Evolutionary conservation across 139 green algal genomes (phyloP).

Genomic region (Tetradesmus obliquus): DNA sequence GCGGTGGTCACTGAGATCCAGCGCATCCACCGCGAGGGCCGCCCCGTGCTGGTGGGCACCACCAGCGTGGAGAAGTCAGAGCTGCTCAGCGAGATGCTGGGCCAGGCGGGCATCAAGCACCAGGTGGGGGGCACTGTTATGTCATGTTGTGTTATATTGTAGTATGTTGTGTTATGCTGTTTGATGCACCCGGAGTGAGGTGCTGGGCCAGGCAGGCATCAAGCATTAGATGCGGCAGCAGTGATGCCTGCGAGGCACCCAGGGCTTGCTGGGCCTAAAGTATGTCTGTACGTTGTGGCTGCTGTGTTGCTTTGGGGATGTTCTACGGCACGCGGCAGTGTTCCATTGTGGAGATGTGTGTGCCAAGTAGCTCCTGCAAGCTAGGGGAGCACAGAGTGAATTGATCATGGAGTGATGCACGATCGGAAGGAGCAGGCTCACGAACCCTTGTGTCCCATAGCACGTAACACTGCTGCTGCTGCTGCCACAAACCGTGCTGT

Average conservation of each 20-base stretch:
- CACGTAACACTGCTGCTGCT: not conserved
- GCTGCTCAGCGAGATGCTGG: conserved; percentile 80
- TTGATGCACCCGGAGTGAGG: not conserved
- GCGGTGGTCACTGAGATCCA: conserved; percentile 86
- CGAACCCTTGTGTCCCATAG: not conserved
- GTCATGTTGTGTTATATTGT: not conserved
- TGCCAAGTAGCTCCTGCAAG: too few species aligned
- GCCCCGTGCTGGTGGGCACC: conserved; percentile 95
- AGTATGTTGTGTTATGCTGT: not conserved
- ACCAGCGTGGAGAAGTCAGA: conserved; percentile 95
- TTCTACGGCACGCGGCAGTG: too few species aligned
- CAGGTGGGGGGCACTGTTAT: conserved; percentile 53
- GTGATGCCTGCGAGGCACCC: too few species aligned
- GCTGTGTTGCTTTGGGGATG: too few species aligned
- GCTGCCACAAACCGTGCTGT: not conserved
- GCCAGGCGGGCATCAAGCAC: conserved; percentile 82
- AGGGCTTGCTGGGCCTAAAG: too few species aligned
- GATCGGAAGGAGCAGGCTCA: not conserved
- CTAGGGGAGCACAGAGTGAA: too few species aligned
- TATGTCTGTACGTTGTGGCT: too few species aligned
- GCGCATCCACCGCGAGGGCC: conserved; percentile 91
- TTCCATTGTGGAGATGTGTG: too few species aligned
- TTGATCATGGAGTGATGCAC: too few species aligned
- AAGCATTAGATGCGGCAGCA: not conserved
- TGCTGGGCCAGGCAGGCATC: not conserved